A percentile compares a stretch with the other conserved stretches of the same genome.
phyloP scores from a whole-genome alignment of 768 basidiomycete genomes.

The Cyathus striatus region DNA sequence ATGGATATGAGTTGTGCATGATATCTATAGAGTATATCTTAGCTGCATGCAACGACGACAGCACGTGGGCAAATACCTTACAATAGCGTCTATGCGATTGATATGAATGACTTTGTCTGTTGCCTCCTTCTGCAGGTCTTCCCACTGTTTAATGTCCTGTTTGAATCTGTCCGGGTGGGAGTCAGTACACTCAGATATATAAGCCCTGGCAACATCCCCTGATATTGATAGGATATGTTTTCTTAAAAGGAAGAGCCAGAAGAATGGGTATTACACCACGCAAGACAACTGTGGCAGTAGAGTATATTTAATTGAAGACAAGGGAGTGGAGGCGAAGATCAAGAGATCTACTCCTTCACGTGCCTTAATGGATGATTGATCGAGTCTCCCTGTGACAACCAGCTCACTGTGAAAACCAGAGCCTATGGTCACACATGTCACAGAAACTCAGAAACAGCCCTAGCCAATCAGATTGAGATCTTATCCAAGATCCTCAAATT shows the following conservation, averaged over 20 bases:
- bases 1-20: slow-evolving; percentile 86
- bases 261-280: slow-evolving; percentile 77
- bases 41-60: neutral
- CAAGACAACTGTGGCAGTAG: too few species aligned
- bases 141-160: slow-evolving; percentile 71
- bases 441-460: too few species aligned
- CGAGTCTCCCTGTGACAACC: too few species aligned
- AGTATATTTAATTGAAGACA: neutral
- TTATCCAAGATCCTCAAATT: too few species aligned
- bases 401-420: too few species aligned
- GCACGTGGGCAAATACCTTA: slow-evolving; percentile 47
- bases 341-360: neutral
- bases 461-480: too few species aligned
- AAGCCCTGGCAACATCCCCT: slow-evolving; percentile 51
- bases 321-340: neutral
- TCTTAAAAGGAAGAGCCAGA: slow-evolving; percentile 71
- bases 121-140: slow-evolving; percentile 53
- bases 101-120: slow-evolving; percentile 48
- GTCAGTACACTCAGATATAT: slow-evolving; percentile 63
- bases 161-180: slow-evolving; percentile 84
- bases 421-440: too few species aligned
- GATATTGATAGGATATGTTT: slow-evolving; percentile 51
- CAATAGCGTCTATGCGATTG: slow-evolving; percentile 43
- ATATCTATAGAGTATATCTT: slow-evolving; percentile 52
- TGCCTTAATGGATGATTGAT: too few species aligned